Evolutionary conservation across 257 asterid species (phyloP).

Genomic region (Petrea volubilis): DNA sequence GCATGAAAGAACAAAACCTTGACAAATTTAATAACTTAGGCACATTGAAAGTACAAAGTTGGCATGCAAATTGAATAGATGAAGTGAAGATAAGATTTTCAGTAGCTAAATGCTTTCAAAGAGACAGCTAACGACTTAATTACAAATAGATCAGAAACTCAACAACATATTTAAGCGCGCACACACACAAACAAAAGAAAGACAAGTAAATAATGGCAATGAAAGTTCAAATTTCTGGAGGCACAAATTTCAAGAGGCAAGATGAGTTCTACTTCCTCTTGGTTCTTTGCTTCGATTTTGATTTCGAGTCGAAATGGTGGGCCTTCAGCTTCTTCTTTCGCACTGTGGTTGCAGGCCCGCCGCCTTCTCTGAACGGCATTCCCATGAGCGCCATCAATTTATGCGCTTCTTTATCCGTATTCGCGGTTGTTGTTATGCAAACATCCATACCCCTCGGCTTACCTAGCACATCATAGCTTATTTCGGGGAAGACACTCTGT

Average conservation of each 20-base stretch:
- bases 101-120: conserved; percentile 6
- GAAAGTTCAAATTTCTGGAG: background rate
- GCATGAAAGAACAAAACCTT: background rate
- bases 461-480: conserved; percentile 67
- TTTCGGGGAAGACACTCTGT: conserved; percentile 94
- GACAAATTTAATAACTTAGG: background rate
- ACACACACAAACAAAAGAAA: conserved; percentile 1
- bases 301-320: conserved; percentile 88
- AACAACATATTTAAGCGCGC: conserved; percentile 9
- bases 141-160: conserved; percentile 11
- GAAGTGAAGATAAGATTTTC: background rate
- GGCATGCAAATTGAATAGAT: background rate
- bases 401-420: conserved; percentile 79
- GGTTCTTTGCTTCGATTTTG: conserved; percentile 62
- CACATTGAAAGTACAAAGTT: background rate
- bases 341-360: conserved; percentile 30
- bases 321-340: conserved; percentile 87
- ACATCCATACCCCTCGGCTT: conserved; percentile 97
- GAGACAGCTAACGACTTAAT: background rate
- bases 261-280: conserved; percentile 37
- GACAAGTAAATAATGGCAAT: conserved; percentile 10
- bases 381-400: conserved; percentile 87
- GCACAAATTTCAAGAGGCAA: no score
- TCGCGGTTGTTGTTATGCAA: conserved; percentile 84
- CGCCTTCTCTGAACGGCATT: conserved; percentile 88